phyloP scores from a whole-genome alignment of 2,329 filamentous ascomycete genomes.

The Nemania serpens region DNA sequence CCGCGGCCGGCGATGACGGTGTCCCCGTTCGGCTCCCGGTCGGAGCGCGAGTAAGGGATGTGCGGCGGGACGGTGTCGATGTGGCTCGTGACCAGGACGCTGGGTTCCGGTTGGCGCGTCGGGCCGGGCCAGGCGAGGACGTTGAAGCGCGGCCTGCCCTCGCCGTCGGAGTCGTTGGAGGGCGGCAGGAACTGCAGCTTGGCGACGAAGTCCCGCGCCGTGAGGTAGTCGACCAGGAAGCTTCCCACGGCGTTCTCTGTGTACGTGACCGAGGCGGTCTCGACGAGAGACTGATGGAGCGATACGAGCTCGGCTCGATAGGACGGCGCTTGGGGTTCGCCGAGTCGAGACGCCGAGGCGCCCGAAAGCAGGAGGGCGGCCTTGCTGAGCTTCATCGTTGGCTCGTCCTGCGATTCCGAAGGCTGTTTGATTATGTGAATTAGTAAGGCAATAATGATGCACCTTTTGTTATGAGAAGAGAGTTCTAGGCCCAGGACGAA shows the following conservation, averaged over 20 bases:
- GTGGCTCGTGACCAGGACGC: constrained; percentile 75
- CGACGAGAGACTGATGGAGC: constrained; percentile 76
- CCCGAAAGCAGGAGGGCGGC: constrained; percentile 15
- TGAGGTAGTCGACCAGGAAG: constrained; percentile 71
- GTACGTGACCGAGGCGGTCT: constrained; percentile 72
- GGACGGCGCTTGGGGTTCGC: constrained; percentile 32
- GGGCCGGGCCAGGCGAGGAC: constrained; percentile 70
- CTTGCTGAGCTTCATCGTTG: constrained; percentile 21
- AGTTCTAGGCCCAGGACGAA: too few relatives aligned
- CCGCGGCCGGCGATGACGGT: constrained; percentile 72
- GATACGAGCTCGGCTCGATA: constrained; percentile 63
- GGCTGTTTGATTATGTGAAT: too few relatives aligned
- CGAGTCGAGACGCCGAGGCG: neutral
- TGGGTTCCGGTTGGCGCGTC: constrained; percentile 53
- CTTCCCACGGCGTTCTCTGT: constrained; percentile 70
- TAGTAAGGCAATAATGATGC: too few relatives aligned
- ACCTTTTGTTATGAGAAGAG: too few relatives aligned
- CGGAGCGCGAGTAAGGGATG: constrained; percentile 67
- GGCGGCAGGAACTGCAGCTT: constrained; percentile 49
- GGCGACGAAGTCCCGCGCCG: constrained; percentile 50
- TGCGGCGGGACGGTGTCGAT: constrained; percentile 80
- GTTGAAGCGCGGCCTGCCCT: constrained; percentile 64
- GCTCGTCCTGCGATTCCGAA: neutral
- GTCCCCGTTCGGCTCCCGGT: constrained; percentile 48
- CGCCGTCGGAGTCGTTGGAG: constrained; percentile 37